Evolutionary conservation across 2,329 filamentous ascomycete species (phyloP).

Genomic region (Aspergillus ochraceoroseus): DNA sequence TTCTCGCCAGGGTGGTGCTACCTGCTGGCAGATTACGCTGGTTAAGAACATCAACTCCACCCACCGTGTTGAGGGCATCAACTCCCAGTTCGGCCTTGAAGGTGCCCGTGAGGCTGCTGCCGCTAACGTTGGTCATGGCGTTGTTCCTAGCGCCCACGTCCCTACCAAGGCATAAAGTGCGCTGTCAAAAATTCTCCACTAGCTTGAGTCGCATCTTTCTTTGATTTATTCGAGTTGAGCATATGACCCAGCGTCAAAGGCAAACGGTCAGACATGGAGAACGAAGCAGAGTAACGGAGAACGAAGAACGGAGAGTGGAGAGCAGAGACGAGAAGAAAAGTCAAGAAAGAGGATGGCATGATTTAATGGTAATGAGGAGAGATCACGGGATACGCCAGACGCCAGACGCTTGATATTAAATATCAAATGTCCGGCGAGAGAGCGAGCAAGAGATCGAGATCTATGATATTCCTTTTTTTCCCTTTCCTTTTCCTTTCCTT

Average conservation of each 20-base stretch:
- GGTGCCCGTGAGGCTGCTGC: slow-evolving; percentile 56
- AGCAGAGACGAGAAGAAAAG: background rate
- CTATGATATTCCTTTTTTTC: too few species aligned
- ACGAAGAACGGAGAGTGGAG: too few species aligned
- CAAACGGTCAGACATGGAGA: too few species aligned
- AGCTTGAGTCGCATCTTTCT: too few species aligned
- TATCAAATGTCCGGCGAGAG: too few species aligned
- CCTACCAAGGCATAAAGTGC: slow-evolving; percentile 28
- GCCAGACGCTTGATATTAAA: too few species aligned
- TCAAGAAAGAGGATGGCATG: background rate
- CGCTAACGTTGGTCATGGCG: slow-evolving; percentile 32
- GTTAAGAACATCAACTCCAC: slow-evolving; percentile 89
- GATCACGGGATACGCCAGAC: background rate
- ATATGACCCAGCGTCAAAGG: too few species aligned
- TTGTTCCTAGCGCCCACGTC: slow-evolving; percentile 35
- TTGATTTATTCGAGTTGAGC: too few species aligned
- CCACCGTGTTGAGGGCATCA: slow-evolving; percentile 71
- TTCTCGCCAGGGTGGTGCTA: slow-evolving; percentile 76
- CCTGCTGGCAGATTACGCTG: slow-evolving; percentile 79
- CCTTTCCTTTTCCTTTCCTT: slow-evolving; percentile 3
- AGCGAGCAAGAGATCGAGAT: too few species aligned
- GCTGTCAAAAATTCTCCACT: background rate
- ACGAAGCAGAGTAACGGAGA: too few species aligned
- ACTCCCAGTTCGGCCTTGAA: slow-evolving; percentile 62
- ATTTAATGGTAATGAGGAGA: background rate